Conservation (phyloP, 78 protist genomes). For the Anaeramoeba flamelloides region DNA sequence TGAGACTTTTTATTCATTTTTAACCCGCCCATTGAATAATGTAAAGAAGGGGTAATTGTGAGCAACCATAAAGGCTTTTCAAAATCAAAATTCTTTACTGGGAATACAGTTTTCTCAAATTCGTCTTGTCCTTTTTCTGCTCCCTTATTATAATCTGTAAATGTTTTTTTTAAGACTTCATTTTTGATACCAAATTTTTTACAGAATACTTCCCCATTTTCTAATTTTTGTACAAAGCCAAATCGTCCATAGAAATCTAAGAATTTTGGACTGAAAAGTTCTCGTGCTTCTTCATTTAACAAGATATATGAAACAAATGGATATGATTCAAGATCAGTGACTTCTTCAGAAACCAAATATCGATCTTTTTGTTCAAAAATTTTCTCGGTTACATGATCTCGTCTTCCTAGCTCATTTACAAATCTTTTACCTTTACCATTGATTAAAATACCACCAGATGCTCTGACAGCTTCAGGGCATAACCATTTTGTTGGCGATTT, state of each 20-base stretch:
- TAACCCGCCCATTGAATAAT: neutral
- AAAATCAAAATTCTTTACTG: neutral
- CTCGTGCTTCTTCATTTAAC: slow-evolving; percentile 7
- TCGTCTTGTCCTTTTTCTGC: neutral
- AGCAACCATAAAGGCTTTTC: neutral
- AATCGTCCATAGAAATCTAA: slow-evolving; percentile 20
- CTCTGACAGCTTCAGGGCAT: slow-evolving; percentile 67
- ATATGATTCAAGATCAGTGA: neutral
- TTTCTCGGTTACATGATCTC: slow-evolving; percentile 41
- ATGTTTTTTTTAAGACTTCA: neutral
- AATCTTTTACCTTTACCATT: slow-evolving; percentile 37
- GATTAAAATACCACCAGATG: slow-evolving; percentile 52
- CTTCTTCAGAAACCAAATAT: neutral
- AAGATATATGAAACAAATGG: slow-evolving; percentile 11
- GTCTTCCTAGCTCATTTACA: slow-evolving; percentile 41
- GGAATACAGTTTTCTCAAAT: neutral
- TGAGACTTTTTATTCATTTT: neutral
- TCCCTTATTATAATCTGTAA: neutral
- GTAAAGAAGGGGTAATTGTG: neutral
- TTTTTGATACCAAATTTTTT: neutral
- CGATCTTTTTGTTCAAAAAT: slow-evolving; percentile 18
- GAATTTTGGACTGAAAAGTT: slow-evolving; percentile 7
- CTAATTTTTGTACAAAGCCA: neutral
- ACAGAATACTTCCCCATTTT: neutral
- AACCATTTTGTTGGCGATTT: slow-evolving; percentile 28